Base-by-base conservation (phyloP, 2,329 filamentous ascomycete species). In the Apiospora rasikravindrae region DNA sequence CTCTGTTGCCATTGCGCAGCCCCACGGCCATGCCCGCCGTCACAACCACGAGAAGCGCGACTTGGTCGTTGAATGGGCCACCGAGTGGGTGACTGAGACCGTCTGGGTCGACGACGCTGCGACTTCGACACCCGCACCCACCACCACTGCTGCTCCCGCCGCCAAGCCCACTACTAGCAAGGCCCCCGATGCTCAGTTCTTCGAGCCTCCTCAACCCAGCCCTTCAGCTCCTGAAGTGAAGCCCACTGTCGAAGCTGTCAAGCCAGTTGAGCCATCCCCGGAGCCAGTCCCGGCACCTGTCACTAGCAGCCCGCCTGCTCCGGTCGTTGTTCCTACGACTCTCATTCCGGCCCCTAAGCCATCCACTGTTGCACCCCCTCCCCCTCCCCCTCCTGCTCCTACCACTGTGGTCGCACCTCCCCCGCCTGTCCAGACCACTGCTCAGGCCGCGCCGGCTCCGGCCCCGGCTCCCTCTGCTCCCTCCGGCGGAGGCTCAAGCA, bases 41-140 rank as follows among this genome's bases (percentile, higher is more conserved):
- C 77, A 80, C 71, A 73, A 75, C 67, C 74, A 81, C 67, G 76
- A 81, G 68, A 85, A 85, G 80, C 83, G 84, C 69, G 84, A 79
- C 26, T 72, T 88, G 19, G 83, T 87, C 75, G 87, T 86, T 57
- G 79, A 82, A 66, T 83, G 81, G 80, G 82, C 81, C 24, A 84
- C 82, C 10, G 85, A 85, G 77, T 88, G 85, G 83, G 86, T 88
- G 75, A 88, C 85, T 8, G 84, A 87, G 76, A 84, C 83, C 3
- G 85, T 89, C 73, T 86, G 87, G 72, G 78, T 89, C 71, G 87
- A 88, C 75, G 81, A 83, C 47, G 85, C 82, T 74, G 83, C 84
- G 76, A 76, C 76, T 53, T 77, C 76, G 57, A 73, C 77, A 69
- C 76, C 77, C 57, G 73, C 77, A 73, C 74, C 76, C 70, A 72